A percentile compares a stretch with the other conserved stretches of the same genome.
These are phyloP conservation scores for Solanum hybrid DNA, from an alignment of 305 asterid species.

Conservation along the genomic window DNA sequence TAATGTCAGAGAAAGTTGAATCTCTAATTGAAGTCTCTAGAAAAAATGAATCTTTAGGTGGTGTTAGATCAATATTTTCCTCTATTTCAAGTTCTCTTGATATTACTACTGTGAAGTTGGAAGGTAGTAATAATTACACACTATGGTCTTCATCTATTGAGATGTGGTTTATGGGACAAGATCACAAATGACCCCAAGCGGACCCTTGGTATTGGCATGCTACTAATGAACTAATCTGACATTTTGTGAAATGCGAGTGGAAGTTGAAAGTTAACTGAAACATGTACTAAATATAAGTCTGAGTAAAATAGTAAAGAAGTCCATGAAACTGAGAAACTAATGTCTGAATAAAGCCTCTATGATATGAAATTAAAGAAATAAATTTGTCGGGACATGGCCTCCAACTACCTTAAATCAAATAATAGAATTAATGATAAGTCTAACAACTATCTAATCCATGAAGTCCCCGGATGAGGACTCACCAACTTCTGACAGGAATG, in stretches of 20 bases:
- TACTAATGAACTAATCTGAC: not conserved
- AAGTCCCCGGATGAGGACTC: not conserved
- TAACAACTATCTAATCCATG: not conserved
- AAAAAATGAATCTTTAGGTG: too few relatives aligned
- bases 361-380: not conserved
- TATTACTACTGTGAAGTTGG: too few relatives aligned
- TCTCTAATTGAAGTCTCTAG: too few relatives aligned
- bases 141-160: too few relatives aligned
- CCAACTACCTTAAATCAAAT: not conserved
- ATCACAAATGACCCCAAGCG: not conserved
- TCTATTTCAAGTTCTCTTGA: too few relatives aligned
- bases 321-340: not conserved
- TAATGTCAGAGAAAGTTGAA: too few relatives aligned
- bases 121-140: too few relatives aligned
- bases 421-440: not conserved
- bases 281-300: not conserved
- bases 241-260: not conserved
- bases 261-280: not conserved
- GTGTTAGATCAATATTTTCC: too few relatives aligned
- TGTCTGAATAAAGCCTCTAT: not conserved
- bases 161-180: not conserved
- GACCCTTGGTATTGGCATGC: not conserved
- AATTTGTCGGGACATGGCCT: not conserved
- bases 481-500: not conserved
- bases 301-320: not conserved